phyloP scores from a whole-genome alignment of 352 stramenopile genomes.

The Globisporangium emineosum region DNA sequence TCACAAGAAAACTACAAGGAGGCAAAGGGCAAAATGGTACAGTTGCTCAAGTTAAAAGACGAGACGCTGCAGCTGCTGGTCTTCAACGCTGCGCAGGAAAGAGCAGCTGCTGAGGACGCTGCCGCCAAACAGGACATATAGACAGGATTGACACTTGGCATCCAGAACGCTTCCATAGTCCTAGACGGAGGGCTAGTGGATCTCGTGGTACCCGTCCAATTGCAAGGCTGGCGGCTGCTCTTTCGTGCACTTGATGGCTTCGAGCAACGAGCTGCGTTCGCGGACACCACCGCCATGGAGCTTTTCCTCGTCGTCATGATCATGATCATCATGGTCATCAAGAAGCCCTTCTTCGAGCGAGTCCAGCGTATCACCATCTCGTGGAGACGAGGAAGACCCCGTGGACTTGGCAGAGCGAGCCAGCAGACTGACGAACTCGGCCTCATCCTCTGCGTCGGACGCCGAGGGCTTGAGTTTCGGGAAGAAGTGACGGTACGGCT shows the following conservation, averaged over 20 bases:
- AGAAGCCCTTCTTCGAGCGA: conserved; percentile 22
- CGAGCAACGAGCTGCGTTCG: conserved; percentile 20
- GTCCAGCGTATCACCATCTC: conserved; percentile 7
- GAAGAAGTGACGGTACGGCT: conserved; percentile 14
- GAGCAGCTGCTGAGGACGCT: conserved; percentile 21
- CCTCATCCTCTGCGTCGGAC: conserved; percentile 12
- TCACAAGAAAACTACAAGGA: conserved; percentile 32
- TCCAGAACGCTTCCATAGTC: not conserved
- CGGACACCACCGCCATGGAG: not conserved
- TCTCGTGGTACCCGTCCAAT: conserved; percentile 33
- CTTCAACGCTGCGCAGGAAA: conserved; percentile 42
- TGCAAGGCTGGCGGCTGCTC: conserved; percentile 17
- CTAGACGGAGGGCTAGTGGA: conserved; percentile 18
- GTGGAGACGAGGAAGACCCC: not conserved
- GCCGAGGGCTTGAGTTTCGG: conserved; percentile 1
- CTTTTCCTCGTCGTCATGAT: not conserved
- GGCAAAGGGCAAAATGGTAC: conserved; percentile 35
- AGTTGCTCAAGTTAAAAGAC: conserved; percentile 51
- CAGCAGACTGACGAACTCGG: conserved; percentile 16
- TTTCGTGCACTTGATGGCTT: conserved; percentile 31
- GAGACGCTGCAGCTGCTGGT: conserved; percentile 61
- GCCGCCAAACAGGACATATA: conserved; percentile 10
- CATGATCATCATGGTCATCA: not conserved
- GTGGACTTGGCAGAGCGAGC: conserved; percentile 1
- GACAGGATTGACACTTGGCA: not conserved